These are phyloP conservation scores for Raddia guianensis DNA, from an alignment of 176 grass and related monocot species.

Conservation along the genomic window DNA sequence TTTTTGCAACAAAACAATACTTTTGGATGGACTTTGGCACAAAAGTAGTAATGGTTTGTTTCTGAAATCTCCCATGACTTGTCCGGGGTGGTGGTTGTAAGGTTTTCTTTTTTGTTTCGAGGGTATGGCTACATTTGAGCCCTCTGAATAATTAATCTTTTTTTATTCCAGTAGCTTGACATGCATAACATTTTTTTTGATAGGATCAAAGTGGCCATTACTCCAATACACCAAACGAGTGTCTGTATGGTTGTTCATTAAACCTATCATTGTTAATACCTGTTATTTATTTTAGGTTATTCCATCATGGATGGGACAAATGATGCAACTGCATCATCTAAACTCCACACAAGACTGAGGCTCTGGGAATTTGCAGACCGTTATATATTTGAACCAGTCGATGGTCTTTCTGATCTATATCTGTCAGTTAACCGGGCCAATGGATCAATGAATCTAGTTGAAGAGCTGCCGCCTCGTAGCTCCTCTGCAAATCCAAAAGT, in stretches of 20 bases:
- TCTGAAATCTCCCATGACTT: not conserved
- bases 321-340: conserved; percentile 40
- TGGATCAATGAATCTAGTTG: conserved; percentile 81
- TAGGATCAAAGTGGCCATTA: not conserved
- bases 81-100: not conserved
- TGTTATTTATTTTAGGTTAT: conserved; percentile 47
- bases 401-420: conserved; percentile 77
- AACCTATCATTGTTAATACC: not conserved
- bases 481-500: conserved; percentile 55
- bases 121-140: not conserved
- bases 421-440: conserved; percentile 72
- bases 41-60: not conserved
- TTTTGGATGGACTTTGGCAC: not conserved
- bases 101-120: not conserved
- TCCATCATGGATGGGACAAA: conserved; percentile 46
- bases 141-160: conserved; percentile 10
- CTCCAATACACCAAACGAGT: not conserved
- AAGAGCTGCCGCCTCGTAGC: conserved; percentile 61
- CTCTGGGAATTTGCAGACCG: conserved; percentile 81
- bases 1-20: not conserved
- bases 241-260: conserved; percentile 27
- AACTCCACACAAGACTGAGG: conserved; percentile 77
- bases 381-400: conserved; percentile 86
- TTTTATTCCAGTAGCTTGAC: not conserved
- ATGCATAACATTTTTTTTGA: conserved; percentile 2